Conservation (phyloP, 768 basidiomycete species). For the Coprinopsis strossmayeri region DNA sequence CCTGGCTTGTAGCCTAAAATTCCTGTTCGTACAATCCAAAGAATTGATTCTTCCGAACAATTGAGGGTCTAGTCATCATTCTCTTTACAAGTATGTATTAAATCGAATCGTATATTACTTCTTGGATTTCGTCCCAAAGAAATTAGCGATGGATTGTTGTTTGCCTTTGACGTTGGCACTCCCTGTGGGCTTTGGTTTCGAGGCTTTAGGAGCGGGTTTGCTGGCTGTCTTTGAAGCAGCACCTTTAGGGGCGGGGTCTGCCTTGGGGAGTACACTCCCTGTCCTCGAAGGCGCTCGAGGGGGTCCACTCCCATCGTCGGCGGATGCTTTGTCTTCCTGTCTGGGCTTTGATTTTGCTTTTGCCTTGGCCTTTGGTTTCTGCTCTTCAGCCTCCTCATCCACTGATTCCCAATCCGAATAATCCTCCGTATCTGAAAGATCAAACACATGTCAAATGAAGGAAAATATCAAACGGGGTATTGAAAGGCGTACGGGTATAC, state of each 20-base stretch:
- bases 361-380: constrained; percentile 18
- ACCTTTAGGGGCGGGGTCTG: neutral
- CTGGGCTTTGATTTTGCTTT: constrained; percentile 12
- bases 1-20: too few species aligned
- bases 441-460: neutral
- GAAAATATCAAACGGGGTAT: constrained; percentile 1
- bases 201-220: neutral
- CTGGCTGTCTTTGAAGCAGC: neutral
- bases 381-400: constrained; percentile 48
- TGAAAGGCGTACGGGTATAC: constrained; percentile 64
- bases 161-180: constrained; percentile 2
- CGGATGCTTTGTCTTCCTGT: neutral
- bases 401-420: constrained; percentile 80
- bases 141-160: neutral
- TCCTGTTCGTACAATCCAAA: neutral
- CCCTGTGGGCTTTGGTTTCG: constrained; percentile 3
- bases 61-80: too few species aligned
- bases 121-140: constrained; percentile 3
- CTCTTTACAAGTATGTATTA: too few species aligned
- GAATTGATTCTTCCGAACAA: too few species aligned
- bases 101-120: neutral
- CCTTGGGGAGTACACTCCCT: neutral
- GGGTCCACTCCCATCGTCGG: neutral
- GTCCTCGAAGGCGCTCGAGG: neutral
- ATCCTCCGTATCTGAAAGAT: constrained; percentile 58